Base-by-base conservation (phyloP, 2,329 filamentous ascomycete species). In the Colletotrichum sojae region DNA sequence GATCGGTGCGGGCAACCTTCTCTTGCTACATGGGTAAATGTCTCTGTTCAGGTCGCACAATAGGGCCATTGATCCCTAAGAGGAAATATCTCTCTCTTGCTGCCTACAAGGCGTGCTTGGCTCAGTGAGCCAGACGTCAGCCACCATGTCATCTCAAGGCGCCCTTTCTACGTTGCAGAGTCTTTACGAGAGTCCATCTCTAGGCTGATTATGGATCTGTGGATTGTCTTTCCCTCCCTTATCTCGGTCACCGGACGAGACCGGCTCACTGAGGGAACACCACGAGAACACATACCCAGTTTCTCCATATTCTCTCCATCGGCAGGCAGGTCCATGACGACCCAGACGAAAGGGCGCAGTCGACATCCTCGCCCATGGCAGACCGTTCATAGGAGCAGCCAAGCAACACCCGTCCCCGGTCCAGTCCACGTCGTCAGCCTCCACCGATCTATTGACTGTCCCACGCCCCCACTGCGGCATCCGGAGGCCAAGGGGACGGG, bases 401-500 rank as follows among this genome's bases (percentile, higher is more conserved):
- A 13, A 62, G 22, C 59, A 18, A 18, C 9, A 45, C 43, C 16
- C 45, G 31, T 10, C 31, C 27, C 31, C 31, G 31, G 31, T 36
- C 54, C 43, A 56, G 55, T 55, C 43, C 27, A 18, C 8, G 25
- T 36, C 51, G 12, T 43, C 10, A 36, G 36, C 39, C 62, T 56
- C 62, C 66, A 56, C 31, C 62, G 22, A 40, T 13, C 45, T 27
- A 39, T 64, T 43, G 6, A 49, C 22, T 36, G 20, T 27, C 49
- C 48, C 40, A 15, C 40, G n/a, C 5, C 25, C 51, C 66, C 62
- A 65, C 62, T 45, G 22, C 55, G 62, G 62, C 62, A 60, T 55
- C 66, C 62, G 55, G 49, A 69, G 54, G 55, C 62, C 55, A 66
- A 69, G 66, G 52, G 18, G 46, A 55, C 49, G 54, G 66, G 66